A percentile compares a stretch with the other conserved stretches of the same genome.
Conservation (phyloP, 2,329 filamentous ascomycete genomes). For the Epichloe baconii region DNA sequence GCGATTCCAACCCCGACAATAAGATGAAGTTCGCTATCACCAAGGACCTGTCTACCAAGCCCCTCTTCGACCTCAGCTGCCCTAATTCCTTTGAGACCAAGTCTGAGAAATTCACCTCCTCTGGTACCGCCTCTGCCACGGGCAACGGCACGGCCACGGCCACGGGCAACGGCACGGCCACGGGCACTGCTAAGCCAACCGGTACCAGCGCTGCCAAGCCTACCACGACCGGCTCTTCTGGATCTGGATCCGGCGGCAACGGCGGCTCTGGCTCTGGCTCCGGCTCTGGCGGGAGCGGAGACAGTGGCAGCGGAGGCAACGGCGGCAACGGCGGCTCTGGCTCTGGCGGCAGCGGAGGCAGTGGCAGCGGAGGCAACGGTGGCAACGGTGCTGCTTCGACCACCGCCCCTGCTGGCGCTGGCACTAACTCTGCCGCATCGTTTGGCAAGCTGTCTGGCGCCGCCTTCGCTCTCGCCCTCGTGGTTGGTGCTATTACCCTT, state of each 20-base stretch:
- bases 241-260: background rate
- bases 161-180: slow-evolving; percentile 2
- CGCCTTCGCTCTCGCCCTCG: slow-evolving; percentile 7
- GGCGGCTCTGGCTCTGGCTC: slow-evolving; percentile 9
- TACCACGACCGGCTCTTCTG: slow-evolving; percentile 3
- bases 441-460: slow-evolving; percentile 7
- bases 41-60: slow-evolving; percentile 36
- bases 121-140: slow-evolving; percentile 1
- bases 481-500: slow-evolving; percentile 7
- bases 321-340: background rate
- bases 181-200: slow-evolving; percentile 2
- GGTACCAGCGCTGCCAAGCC: slow-evolving; percentile 2
- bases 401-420: background rate
- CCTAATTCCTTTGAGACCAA: slow-evolving; percentile 27
- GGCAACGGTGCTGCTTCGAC: background rate
- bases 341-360: background rate
- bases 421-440: background rate
- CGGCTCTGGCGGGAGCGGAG: background rate
- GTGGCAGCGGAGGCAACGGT: background rate
- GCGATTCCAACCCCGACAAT: slow-evolving; percentile 48
- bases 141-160: slow-evolving; percentile 1
- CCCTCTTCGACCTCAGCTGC: slow-evolving; percentile 42
- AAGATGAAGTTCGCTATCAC: slow-evolving; percentile 44
- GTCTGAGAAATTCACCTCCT: slow-evolving; percentile 10
- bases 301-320: background rate